Percentiles rank a stretch among this genome's conserved stretches.
These are phyloP conservation scores for Paramecium caudatum DNA, from an alignment of 73 alveolate species.

Conservation along the genomic window DNA sequence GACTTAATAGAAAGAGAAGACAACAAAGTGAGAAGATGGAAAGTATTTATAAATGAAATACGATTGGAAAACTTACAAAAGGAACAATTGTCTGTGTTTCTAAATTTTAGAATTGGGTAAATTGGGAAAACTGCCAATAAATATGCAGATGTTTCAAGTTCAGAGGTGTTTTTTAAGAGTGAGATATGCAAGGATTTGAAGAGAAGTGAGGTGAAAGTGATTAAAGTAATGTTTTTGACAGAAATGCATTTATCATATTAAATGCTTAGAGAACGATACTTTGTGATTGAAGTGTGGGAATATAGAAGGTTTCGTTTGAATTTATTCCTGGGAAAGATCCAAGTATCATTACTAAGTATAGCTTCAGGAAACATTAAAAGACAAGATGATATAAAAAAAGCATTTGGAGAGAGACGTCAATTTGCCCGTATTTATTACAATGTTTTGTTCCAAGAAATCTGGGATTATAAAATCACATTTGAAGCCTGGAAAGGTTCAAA, in stretches of 20 bases:
- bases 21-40: constrained; percentile 59
- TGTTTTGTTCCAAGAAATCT: constrained; percentile 65
- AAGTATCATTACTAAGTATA: constrained; percentile 44
- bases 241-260: constrained; percentile 74
- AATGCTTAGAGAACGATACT: constrained; percentile 65
- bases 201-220: constrained; percentile 56
- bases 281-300: constrained; percentile 76
- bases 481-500: constrained; percentile 75
- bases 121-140: constrained; percentile 44
- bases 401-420: constrained; percentile 65
- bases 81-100: constrained; percentile 23
- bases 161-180: constrained; percentile 37
- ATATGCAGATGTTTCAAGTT: constrained; percentile 55
- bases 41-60: constrained; percentile 64
- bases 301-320: constrained; percentile 62
- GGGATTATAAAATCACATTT: constrained; percentile 77
- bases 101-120: constrained; percentile 37
- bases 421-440: constrained; percentile 71
- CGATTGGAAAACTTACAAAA: constrained; percentile 45
- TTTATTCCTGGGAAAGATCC: constrained; percentile 59
- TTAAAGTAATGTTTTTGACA: constrained; percentile 68
- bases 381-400: constrained; percentile 68
- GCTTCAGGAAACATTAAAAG: constrained; percentile 69
- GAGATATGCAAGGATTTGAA: constrained; percentile 54
- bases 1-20: constrained; percentile 32